phyloP scores from a whole-genome alignment of 1,284 basidiomycete species.

The Cryptococcus depauperatus region DNA sequence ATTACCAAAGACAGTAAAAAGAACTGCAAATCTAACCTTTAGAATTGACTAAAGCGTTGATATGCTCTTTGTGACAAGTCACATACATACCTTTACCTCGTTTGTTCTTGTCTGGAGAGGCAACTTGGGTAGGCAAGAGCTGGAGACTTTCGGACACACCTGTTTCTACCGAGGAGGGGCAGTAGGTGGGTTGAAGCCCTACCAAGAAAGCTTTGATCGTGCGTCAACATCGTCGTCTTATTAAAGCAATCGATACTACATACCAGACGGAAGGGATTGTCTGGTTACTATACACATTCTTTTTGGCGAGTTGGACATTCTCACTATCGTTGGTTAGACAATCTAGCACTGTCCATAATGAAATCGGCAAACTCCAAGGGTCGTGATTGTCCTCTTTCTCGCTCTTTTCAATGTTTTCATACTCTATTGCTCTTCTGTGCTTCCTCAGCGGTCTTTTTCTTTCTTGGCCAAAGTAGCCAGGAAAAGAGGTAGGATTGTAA shows the following conservation, averaged over 20 bases:
- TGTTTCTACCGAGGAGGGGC: conserved; percentile 3
- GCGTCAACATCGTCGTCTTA: background rate
- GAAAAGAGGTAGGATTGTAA: background rate
- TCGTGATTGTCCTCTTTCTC: background rate
- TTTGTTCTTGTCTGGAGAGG: conserved; percentile 4
- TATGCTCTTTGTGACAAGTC: conserved; percentile 9
- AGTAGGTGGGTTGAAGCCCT: conserved; percentile 12
- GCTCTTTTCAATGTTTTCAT: background rate
- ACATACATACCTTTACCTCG: conserved; percentile 16
- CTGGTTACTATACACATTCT: conserved; percentile 11
- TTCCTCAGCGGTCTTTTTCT: background rate
- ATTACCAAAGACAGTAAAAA: too few species aligned
- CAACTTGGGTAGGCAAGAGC: conserved; percentile 18
- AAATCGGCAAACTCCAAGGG: background rate
- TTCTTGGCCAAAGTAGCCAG: background rate
- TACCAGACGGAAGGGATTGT: conserved; percentile 6
- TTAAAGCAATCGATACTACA: background rate
- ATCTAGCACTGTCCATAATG: background rate
- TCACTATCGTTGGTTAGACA: background rate
- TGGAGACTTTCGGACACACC: background rate
- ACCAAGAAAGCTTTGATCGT: background rate
- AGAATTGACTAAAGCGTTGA: conserved; percentile 1
- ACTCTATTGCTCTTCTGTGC: background rate
- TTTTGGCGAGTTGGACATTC: conserved; percentile 2
- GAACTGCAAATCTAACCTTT: conserved; percentile 13